Base-by-base conservation (phyloP, 441 rosid genomes). In the Breynia disticha region DNA sequence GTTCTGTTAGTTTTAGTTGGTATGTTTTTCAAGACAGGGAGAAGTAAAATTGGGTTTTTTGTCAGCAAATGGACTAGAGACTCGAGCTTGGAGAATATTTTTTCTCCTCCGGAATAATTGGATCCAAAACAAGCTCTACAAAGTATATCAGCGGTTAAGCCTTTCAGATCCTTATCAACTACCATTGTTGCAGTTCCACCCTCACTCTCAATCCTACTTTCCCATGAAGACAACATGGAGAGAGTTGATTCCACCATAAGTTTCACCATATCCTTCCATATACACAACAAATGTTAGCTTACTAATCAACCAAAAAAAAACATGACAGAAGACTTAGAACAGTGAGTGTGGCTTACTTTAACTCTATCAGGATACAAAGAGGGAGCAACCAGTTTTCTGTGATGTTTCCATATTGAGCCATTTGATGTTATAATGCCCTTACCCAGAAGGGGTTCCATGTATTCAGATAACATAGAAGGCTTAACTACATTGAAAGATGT, bases 121-220 rank as follows among this genome's bases (percentile, higher is more conserved):
- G 88, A 79, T 1, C 90, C 88, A 19, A 86, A 86, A 65, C 86
- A 79, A 54, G 81, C 77, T 50, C 69, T 76, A n/a, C 86, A 74
- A 35, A 83, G 76, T 13, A 81, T 64, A 56, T 81, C 87, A 11
- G 78, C 88, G 5, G 84, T 66, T 15, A 81, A 66, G 47, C 72
- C 61, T 66, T 74, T 76, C 59, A 81, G 48, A 50, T 76, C 71
- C 4, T 19, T 67, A 15, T 77, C 84, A 0, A 83, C 63, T 57
- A 65, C 62, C 11, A 81, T 66, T 16, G 76, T 72, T 3, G 60
- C 72, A 19, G 4, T 43, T 35, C 69, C 77, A 18, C 70, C 72
- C 11, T 43, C 70, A 10, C 56, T 28, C 20, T 64, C 72, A 20
- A 80, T 64, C 53, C 46, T 51, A n/a, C 60, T 66, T 57, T 76